A percentile compares a stretch with the other conserved stretches of the same genome.
Conservation (phyloP, 352 stramenopile genomes). For the Phytopythium aichiense region DNA sequence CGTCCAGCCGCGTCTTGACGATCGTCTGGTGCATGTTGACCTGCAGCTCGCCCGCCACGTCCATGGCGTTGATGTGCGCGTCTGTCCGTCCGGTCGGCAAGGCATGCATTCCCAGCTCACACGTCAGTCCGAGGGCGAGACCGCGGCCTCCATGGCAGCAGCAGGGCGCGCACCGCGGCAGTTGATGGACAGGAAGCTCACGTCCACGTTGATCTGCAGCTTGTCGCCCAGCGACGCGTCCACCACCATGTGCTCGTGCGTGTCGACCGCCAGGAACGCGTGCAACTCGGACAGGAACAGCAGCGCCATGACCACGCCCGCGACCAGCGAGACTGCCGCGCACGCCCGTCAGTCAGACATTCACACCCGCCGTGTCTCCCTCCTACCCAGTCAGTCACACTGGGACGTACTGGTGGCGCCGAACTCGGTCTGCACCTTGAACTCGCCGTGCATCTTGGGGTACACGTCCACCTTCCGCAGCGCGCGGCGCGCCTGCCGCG, state of each 20-base stretch:
- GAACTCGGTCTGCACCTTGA: conserved; percentile 93
- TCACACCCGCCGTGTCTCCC: background rate
- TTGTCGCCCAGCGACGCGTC: conserved; percentile 94
- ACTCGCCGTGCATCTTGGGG: conserved; percentile 95
- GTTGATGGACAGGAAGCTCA: conserved; percentile 96
- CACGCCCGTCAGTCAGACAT: conserved; percentile 12
- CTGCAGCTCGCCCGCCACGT: conserved; percentile 97
- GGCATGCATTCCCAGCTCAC: background rate
- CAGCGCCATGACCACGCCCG: conserved; percentile 85
- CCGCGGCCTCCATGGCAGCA: too few species aligned
- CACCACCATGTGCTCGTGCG: conserved; percentile 94
- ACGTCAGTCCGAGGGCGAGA: background rate
- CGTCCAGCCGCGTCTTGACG: conserved; percentile 89
- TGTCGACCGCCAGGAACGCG: conserved; percentile 75
- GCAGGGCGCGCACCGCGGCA: conserved; percentile 64
- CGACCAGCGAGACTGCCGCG: conserved; percentile 73
- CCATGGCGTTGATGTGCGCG: conserved; percentile 98
- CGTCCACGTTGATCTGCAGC: conserved; percentile 96
- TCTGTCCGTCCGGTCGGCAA: conserved; percentile 36
- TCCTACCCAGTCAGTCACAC: background rate
- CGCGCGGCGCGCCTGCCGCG: conserved; percentile 45
- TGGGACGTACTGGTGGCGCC: conserved; percentile 60
- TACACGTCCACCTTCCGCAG: conserved; percentile 91
- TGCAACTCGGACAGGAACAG: conserved; percentile 90
- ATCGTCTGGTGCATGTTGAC: conserved; percentile 96